Conservation (phyloP, 2,329 filamentous ascomycete genomes). For the Fusarium pseudocircinatum region DNA sequence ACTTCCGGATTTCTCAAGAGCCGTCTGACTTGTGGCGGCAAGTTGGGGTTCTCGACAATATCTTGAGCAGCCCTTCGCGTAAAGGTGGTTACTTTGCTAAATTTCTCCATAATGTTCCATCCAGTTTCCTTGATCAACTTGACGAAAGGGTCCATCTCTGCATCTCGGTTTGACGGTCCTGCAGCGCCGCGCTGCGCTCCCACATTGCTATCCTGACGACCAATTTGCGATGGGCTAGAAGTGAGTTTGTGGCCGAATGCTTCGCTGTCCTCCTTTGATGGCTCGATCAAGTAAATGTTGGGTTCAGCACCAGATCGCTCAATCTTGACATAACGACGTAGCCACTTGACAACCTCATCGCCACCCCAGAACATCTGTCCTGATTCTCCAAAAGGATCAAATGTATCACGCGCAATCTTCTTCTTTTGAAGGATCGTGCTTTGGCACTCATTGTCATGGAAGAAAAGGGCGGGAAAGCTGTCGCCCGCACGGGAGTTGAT, state of each 20-base stretch:
- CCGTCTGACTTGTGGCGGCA: conserved; percentile 87
- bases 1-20: conserved; percentile 92
- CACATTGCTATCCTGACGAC: conserved; percentile 46
- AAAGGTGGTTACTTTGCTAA: conserved; percentile 97
- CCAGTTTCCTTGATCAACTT: conserved; percentile 94
- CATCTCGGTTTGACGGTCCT: conserved; percentile 63
- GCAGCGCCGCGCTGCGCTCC: conserved; percentile 46
- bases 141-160: conserved; percentile 88
- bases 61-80: conserved; percentile 92
- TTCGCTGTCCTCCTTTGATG: conserved; percentile 82
- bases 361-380: conserved; percentile 97
- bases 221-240: conserved; percentile 42
- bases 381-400: conserved; percentile 87
- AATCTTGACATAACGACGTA: conserved; percentile 83
- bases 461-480: conserved; percentile 94
- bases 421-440: conserved; percentile 95
- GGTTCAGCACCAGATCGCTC: conserved; percentile 87
- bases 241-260: conserved; percentile 77
- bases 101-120: conserved; percentile 96
- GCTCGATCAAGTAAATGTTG: conserved; percentile 91
- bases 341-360: conserved; percentile 92
- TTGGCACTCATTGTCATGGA: conserved; percentile 96
- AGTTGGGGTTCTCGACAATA: conserved; percentile 86
- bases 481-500: conserved; percentile 92
- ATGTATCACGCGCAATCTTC: conserved; percentile 81